Percentiles rank a stretch among this genome's conserved stretches.
Evolutionary conservation across 495 filamentous ascomycete species (phyloP).

Genomic region (Tuber magnatum): DNA sequence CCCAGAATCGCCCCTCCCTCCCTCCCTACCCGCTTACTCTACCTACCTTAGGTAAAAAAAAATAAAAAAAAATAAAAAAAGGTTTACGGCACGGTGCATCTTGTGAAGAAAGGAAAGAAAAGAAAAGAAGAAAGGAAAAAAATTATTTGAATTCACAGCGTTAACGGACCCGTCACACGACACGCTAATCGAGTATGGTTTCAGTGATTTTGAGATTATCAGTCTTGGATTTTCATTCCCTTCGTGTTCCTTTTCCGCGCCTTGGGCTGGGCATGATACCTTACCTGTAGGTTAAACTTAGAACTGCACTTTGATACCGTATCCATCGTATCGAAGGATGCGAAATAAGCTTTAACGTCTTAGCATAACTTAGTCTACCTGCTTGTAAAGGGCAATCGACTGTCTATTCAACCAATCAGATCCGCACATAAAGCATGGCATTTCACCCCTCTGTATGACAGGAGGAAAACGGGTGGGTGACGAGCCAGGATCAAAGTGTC

Average conservation of each 20-base stretch:
- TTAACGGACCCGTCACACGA: not conserved
- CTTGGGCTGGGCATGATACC: not conserved
- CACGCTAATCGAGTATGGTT: not conserved
- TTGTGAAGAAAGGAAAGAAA: no score
- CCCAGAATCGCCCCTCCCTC: no score
- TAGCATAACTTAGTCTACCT: not conserved
- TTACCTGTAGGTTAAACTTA: not conserved
- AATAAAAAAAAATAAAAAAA: no score
- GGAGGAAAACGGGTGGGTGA: not conserved
- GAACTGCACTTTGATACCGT: not conserved
- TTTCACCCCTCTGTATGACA: not conserved
- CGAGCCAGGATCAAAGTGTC: not conserved
- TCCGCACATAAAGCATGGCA: not conserved
- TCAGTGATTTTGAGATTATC: not conserved
- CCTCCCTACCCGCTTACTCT: no score
- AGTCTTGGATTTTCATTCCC: not conserved
- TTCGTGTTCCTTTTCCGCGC: not conserved
- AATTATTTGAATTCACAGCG: not conserved
- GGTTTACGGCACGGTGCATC: no score
- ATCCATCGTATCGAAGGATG: not conserved
- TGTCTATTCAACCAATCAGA: not conserved
- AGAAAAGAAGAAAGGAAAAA: not conserved
- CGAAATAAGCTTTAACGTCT: constrained; percentile 1
- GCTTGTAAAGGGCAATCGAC: not conserved
- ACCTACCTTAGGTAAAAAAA: no score